Evolutionary conservation across 805 yeast species (phyloP), one percentile per base, ranked within the genome.

Genomic region (Candida anglica): DNA sequence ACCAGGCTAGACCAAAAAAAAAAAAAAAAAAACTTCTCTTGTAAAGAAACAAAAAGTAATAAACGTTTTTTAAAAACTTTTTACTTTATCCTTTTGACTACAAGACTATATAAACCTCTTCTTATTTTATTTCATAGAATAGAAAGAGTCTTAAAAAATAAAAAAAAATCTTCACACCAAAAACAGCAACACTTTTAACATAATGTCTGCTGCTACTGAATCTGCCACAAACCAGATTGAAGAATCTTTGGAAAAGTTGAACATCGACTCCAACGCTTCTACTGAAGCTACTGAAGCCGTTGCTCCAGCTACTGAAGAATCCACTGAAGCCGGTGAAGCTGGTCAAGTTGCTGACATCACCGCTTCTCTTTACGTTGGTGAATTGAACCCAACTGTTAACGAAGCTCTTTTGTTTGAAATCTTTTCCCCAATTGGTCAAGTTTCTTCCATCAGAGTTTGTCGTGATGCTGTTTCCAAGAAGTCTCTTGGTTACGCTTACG

Each of bases 401-500:
- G 98, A 93, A 75, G 95, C 98, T 42, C 75, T 83, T 53, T 79
- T 93, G 58, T 93, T 85, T 61, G 98, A 93, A 73, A 73, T 89
- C 54, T 93, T 93, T 74, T 85, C 95, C 46, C 88, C 86, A 58
- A 75, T 91, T 53, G 98, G 98, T 50, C 88, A 86, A 56, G 98
- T 93, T 41, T 78, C 96, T 20, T 86, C 96, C 43, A 89, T 93
- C 65, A 89, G 98, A 73, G 96, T 93, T 46, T 93, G 98, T 75
- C 91, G 98, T 72, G 98, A 93, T 61, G 95, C 97, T 50, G 83
- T 93, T 52, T 81, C 97, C 63, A 86, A 91, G 74, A 88, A 87
- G 60, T 91, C 98, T 42, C 79, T 93, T 51, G 98, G 98, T 60
- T 93, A 93, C 67, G 98, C 96, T 55, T 93, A 93, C 71, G 96